Conservation (phyloP, 2,329 filamentous ascomycete species). For the Graphilbum sp. region DNA sequence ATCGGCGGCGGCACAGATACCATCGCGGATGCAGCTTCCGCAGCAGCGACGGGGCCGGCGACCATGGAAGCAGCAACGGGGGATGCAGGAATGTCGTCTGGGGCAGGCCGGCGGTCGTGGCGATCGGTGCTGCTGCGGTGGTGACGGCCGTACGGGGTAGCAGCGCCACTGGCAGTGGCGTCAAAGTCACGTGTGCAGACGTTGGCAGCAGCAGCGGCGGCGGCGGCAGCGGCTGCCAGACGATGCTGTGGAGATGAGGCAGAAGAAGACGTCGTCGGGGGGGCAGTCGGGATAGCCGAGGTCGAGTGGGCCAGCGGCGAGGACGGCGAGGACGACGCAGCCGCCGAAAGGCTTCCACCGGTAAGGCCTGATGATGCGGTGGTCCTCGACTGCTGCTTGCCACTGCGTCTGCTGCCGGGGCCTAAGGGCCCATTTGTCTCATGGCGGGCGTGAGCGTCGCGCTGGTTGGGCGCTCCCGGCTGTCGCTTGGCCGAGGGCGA, state of each 20-base stretch:
- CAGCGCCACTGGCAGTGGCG: conserved; percentile 8
- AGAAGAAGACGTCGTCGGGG: not conserved
- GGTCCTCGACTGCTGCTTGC: conserved; percentile 26
- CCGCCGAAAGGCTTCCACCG: not conserved
- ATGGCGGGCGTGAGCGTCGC: conserved; percentile 48
- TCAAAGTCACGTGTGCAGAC: conserved; percentile 9
- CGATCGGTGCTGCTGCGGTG: not conserved
- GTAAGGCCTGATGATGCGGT: not conserved
- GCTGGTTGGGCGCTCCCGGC: conserved; percentile 44
- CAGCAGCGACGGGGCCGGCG: conserved; percentile 14
- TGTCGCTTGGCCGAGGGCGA: conserved; percentile 44
- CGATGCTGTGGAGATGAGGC: not conserved
- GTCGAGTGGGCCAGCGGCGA: no score
- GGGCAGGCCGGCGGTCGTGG: not conserved
- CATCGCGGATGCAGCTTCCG: no score
- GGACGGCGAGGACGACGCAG: not conserved
- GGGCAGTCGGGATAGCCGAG: not conserved
- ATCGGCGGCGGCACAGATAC: no score
- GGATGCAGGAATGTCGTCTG: conserved; percentile 18
- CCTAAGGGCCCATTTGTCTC: conserved; percentile 70
- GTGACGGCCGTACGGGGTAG: conserved; percentile 6
- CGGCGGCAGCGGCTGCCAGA: conserved; percentile 3
- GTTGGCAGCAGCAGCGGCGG: conserved; percentile 10
- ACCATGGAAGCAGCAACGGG: conserved; percentile 12
- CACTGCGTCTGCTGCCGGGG: conserved; percentile 49